Evolutionary conservation across 805 yeast genomes (phyloP).

Genomic region (Schwanniomyces polymorphus): DNA sequence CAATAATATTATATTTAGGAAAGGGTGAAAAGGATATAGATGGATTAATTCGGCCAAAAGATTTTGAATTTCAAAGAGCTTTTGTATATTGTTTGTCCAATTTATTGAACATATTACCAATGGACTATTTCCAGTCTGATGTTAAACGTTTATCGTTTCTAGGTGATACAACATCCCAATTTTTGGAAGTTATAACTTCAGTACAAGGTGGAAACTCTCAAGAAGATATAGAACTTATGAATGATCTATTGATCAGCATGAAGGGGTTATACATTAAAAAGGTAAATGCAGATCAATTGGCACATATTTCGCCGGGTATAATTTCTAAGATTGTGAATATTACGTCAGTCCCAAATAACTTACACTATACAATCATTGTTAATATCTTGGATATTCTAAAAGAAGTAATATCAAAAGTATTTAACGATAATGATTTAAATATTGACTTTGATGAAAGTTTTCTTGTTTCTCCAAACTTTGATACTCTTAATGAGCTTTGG

Average conservation of each 20-base stretch:
- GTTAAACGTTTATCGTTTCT: slow-evolving; percentile 21
- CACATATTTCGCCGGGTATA: slow-evolving; percentile 42
- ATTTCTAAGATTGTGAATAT: slow-evolving; percentile 32
- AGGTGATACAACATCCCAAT: slow-evolving; percentile 26
- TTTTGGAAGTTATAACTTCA: slow-evolving; percentile 17
- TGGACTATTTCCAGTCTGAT: slow-evolving; percentile 15
- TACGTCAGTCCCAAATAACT: slow-evolving; percentile 14
- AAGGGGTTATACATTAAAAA: slow-evolving; percentile 9
- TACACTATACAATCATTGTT: slow-evolving; percentile 22
- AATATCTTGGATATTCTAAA: slow-evolving; percentile 20
- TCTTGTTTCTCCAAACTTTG: slow-evolving; percentile 2
- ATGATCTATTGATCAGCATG: slow-evolving; percentile 12
- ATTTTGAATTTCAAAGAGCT: slow-evolving; percentile 15
- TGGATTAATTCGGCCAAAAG: slow-evolving; percentile 6
- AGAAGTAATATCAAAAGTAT: slow-evolving; percentile 24
- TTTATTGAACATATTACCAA: slow-evolving; percentile 16
- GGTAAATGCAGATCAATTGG: slow-evolving; percentile 29
- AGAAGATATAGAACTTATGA: slow-evolving; percentile 15
- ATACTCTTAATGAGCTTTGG: slow-evolving; percentile 12
- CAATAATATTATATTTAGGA: slow-evolving; percentile 26
- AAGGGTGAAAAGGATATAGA: slow-evolving; percentile 11
- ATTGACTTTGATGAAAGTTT: slow-evolving; percentile 3
- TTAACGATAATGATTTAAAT: slow-evolving; percentile 22
- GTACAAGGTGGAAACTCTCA: slow-evolving; percentile 8
- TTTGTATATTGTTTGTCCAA: slow-evolving; percentile 13